A percentile compares a stretch with the other conserved stretches of the same genome.
Evolutionary conservation across 1,284 basidiomycete genomes (phyloP).

Genomic region (Malassezia equina): DNA sequence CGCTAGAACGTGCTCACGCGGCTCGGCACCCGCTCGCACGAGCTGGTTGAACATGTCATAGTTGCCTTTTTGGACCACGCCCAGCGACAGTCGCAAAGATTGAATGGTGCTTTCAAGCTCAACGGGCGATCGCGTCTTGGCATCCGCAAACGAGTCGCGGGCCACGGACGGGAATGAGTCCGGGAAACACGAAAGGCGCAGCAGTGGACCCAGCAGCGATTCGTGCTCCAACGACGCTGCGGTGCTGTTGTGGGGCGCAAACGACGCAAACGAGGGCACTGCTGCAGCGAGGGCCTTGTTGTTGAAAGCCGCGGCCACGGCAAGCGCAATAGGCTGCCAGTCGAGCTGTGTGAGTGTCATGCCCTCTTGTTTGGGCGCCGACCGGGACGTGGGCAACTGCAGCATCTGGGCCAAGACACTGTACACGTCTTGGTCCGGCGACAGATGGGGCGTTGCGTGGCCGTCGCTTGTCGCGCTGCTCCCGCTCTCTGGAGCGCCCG

Average conservation of each 20-base stretch:
- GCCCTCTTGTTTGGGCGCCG: constrained; percentile 20
- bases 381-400: constrained; percentile 7
- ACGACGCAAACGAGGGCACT: constrained; percentile 57
- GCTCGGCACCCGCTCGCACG: constrained; percentile 67
- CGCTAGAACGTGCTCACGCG: constrained; percentile 72
- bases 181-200: constrained; percentile 36
- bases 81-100: constrained; percentile 34
- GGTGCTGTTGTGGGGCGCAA: constrained; percentile 58
- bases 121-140: constrained; percentile 22
- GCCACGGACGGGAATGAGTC: constrained; percentile 35
- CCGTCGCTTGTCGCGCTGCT: neutral
- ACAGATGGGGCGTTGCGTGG: neutral
- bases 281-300: constrained; percentile 67
- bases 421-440: neutral
- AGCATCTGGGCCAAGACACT: constrained; percentile 12
- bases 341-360: constrained; percentile 50
- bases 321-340: constrained; percentile 78
- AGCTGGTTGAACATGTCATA: constrained; percentile 83
- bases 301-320: constrained; percentile 67
- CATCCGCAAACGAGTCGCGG: constrained; percentile 30
- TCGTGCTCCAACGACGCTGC: constrained; percentile 50
- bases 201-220: constrained; percentile 36
- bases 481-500: neutral
- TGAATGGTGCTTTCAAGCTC: constrained; percentile 32
- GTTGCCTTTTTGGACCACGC: constrained; percentile 57